These are phyloP conservation scores for Leonotis leonurus DNA, from an alignment of 257 asterid species.

Conservation along the genomic window DNA sequence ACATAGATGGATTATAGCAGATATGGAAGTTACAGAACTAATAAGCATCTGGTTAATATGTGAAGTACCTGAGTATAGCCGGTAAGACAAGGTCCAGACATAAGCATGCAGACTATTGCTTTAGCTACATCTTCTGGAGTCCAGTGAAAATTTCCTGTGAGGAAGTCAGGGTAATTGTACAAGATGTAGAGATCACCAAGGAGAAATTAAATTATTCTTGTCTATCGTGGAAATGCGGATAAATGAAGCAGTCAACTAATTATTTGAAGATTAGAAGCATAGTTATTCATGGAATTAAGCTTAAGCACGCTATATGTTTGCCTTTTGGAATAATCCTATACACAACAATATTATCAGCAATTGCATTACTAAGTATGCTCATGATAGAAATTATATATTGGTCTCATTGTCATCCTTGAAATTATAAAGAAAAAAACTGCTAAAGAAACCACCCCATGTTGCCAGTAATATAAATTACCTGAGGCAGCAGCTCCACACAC, in stretches of 20 bases:
- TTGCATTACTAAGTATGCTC: background rate
- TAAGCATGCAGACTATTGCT: slow-evolving; percentile 76
- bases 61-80: slow-evolving; percentile 85
- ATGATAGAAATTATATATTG: background rate
- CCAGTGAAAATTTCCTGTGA: slow-evolving; percentile 85
- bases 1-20: slow-evolving; percentile 6
- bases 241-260: background rate
- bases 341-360: background rate
- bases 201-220: background rate
- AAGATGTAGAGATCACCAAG: background rate
- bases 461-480: slow-evolving; percentile 34
- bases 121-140: slow-evolving; percentile 80
- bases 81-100: slow-evolving; percentile 95
- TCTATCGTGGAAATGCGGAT: slow-evolving; percentile 6
- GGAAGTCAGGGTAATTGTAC: slow-evolving; percentile 5
- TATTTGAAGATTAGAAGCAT: no score
- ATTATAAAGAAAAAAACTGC: background rate
- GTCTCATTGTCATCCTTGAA: no score
- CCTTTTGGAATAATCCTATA: no score
- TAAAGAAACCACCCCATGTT: background rate
- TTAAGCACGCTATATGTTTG: background rate
- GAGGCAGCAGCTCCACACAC: slow-evolving; percentile 99
- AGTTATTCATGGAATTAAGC: background rate
- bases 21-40: slow-evolving; percentile 8
- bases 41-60: background rate